Base-by-base conservation (phyloP, 1,139 yeast species). In the Yueomyces sp. region DNA sequence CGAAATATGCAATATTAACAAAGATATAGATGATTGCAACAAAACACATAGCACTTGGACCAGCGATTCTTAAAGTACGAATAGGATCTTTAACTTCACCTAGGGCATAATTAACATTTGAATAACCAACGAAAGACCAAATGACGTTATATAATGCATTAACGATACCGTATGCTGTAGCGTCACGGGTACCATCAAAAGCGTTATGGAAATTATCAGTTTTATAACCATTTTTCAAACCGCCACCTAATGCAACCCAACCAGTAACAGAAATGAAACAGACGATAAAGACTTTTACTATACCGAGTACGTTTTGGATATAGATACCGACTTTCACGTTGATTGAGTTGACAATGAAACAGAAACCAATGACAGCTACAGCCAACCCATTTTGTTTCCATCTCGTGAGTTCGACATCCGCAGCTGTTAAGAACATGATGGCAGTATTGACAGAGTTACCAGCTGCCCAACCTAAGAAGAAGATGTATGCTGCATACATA, bases 381-480 rank as follows among this genome's bases (percentile, higher is more conserved):
- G 86, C 93, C 52, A 82, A 72, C 42, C 78, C 85, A 55, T 87
- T 71, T 51, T 83, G 81, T 56, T 77, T 77, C 91, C 91, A 82
- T 55, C 78, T 73, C 32, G 79, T 75, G 4, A 77, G 72, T 48
- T 78, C 81, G 32, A 68, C 69, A 30, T 79, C 83, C 9, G 87
- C 86, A 4, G 94, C 94, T 45, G 74, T 76, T 46, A 82, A 66
- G 41, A 59, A 59, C 63, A 58, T 58, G 33, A 56, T 59, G 4
- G 63, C 63, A 4, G 62, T 56, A 41, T 59, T 58, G 37, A 59
- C 58, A 9, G 62, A 57, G 39, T 59, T 58, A 59, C 91, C 85
- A 5, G 93, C 78, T 19, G 94, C 91, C 87, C 91, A 82, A 36
- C 93, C 94, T 46, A 84, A 69, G 57, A 83, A 73, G 55, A 84